Base-by-base conservation (phyloP, 1,284 basidiomycete genomes). In the Limonomyces culmigenus region DNA sequence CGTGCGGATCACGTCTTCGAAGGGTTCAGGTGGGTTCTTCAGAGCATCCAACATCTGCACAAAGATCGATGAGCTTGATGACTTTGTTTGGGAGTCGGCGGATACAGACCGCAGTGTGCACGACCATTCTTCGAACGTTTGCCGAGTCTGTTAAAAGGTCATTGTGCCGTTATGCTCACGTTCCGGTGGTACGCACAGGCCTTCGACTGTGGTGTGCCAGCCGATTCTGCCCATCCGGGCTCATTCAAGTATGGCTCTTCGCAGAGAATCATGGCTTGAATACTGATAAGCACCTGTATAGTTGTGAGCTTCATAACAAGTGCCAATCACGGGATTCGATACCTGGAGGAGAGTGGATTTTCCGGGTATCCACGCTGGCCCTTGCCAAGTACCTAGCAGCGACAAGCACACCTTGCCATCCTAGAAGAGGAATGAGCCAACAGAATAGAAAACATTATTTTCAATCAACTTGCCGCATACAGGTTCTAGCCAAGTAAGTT, bases 321-420 rank as follows among this genome's bases (percentile, higher is more conserved):
- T 38, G 4, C 25, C 21, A 10, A 30, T 32, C 41, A 11, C 8
- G 30, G 10, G 6, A 11, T 11, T 10, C 6, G 51, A 31, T 39
- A 74, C 81, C 59, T 87, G 84, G 3, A 89, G 61, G 29, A 91
- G 55, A 3, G 87, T 91, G 12, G 83, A 88, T 51, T 76, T 77
- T 29, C 87, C 86, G 11, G 83, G 48, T 27, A 87, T 66, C 87
- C 87, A 93, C 15, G 87, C 87, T 19, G 89, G 89, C 2, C 89
- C 88, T 17, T 60, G 54, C 87, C 88, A 92, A 14, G 88, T 92
- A 19, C 89, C 88, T n/a, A 92, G 64, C 18, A 92, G 59, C 23
- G 81, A 87, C 29, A 93, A 56, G 53, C 88, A 93, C 12, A 95
- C 89, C 62, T 95, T 93, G 19, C 80, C 84, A 47, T 88, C 79